Base-by-base conservation (phyloP, 352 stramenopile species). In the Phytophthora colocasiae region DNA sequence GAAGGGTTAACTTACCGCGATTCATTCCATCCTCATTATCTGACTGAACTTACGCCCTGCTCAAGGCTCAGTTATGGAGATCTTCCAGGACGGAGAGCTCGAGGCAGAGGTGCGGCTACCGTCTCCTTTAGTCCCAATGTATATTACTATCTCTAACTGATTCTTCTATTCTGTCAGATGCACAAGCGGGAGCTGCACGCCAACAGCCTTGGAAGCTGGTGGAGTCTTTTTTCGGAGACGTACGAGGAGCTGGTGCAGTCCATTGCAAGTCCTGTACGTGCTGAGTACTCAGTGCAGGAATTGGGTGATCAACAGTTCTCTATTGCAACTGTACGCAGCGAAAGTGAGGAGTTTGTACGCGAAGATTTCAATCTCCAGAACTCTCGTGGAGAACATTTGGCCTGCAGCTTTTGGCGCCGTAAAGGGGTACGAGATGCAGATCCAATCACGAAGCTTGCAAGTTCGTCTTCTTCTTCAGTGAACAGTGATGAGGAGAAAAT, bases 181-280 rank as follows among this genome's bases (percentile, higher is more conserved):
- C 67, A 73, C 66, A 83, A 85, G 55, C 69, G 63, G 38, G 85
- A 90, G 17, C 63, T 86, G 57, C 66, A 87, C 17, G 83, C 72
- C 24, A 80, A 74, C 48, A 83, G 72, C 32, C 52, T 92, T 14
- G 71, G 75, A 24, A 81, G 65, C 32, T 89, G 85, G 81, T 94
- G 83, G 83, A 72, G 81, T 36, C 70, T 94, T 57, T 94, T 94
- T 53, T 73, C 71, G 24, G 70, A 80, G 31, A 91, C 82, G 9
- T 94, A 94, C 64, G 74, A 91, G 52, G 79, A 92, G 61, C 69
- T 89, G 56, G 82, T 94, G 58, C 70, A 89, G 53, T 92, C 81
- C 47, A 77, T 94, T 58, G 82, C 84, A 11, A 79, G 57, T 32
- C 86, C 86, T 38, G 70, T 83, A 57, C 83, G 86, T 31, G 80